Percentiles rank a stretch among this genome's conserved stretches.
Conservation (phyloP, 2,329 filamentous ascomycete species). For the Fusarium chuoi region DNA sequence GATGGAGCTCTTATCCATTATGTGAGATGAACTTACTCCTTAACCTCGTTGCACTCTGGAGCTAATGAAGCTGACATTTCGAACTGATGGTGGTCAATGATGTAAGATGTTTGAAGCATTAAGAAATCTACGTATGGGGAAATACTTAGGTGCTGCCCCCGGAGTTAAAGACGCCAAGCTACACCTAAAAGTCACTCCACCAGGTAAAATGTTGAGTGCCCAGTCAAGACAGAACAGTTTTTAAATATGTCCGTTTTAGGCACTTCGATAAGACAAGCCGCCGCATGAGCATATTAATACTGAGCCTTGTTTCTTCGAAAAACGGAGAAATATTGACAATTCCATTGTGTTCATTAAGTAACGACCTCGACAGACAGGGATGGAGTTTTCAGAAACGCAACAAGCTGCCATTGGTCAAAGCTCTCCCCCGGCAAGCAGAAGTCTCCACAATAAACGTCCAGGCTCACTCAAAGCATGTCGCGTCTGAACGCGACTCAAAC, state of each 20-base stretch:
- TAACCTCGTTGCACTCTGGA: constrained; percentile 93
- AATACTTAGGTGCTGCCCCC: background rate
- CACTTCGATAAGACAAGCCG: background rate
- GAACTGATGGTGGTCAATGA: constrained; percentile 18
- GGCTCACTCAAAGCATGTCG: constrained; percentile 20
- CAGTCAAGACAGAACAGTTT: background rate
- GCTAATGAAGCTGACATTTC: constrained; percentile 93
- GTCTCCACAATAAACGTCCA: constrained; percentile 23
- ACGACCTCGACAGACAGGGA: background rate
- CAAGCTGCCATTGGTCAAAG: constrained; percentile 33
- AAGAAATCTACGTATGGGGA: constrained; percentile 23
- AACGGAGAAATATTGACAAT: background rate
- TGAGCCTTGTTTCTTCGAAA: background rate
- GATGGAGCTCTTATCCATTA: background rate
- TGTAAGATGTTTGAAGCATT: constrained; percentile 33
- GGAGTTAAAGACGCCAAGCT: constrained; percentile 19
- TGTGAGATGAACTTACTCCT: constrained; percentile 74
- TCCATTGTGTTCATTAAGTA: background rate
- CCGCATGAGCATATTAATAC: background rate
- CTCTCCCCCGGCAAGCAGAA: constrained; percentile 25
- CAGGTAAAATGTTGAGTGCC: background rate
- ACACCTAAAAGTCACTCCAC: constrained; percentile 25
- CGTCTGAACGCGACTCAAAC: constrained; percentile 37
- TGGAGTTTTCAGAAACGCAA: background rate
- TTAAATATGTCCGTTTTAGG: background rate